Evolutionary conservation across 306 rosid genomes (phyloP), one percentile per base, ranked within the genome.

Genomic region (Cucurbita maxima): DNA sequence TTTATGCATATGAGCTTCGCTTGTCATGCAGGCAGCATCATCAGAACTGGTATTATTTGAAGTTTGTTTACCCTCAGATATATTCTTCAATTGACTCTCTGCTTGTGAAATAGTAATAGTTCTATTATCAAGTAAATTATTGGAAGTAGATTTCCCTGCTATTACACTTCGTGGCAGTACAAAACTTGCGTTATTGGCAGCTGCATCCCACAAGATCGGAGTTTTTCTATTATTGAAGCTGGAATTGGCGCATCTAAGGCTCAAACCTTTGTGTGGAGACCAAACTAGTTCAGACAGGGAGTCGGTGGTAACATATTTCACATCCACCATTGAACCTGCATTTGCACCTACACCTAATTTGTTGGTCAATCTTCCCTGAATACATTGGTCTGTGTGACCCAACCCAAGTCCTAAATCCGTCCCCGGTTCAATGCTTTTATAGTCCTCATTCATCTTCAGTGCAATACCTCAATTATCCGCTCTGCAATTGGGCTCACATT

Each of bases 341-440:
- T 94, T 89, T 94, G 95, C 98, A 90, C 96, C 96, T 94, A 90
- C 98, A 90, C 97, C 86, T 50, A 80, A 73, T 44, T 82, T 87
- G 78, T 77, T 77, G 41, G 67, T 78, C 84, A 81, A 69, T 14
- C 37, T 67, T 71, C 81, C 71, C 83, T 81, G 71, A 73, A 54
- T 61, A 78, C 70, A 71, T 7, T 78, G 81, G 62, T 77, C 78
- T 36, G 86, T 79, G 79, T 83, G 75, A 55, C 83, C 79, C 78
- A 79, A 59, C 58, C 69, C 73, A 50, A 84, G 89, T 72, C 82
- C 89, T 73, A 87, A 76, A 82, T 85, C 90, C 30, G 75, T 77
- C 73, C 74, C 83, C 7, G 90, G 81, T 58, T 90, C 89, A 79
- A 55, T 48, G 78, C 78, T 81, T 76, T 83, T 83, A 71, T 74